Evolutionary conservation across 306 rosid species (phyloP).

Genomic region (Lotus japonicus): DNA sequence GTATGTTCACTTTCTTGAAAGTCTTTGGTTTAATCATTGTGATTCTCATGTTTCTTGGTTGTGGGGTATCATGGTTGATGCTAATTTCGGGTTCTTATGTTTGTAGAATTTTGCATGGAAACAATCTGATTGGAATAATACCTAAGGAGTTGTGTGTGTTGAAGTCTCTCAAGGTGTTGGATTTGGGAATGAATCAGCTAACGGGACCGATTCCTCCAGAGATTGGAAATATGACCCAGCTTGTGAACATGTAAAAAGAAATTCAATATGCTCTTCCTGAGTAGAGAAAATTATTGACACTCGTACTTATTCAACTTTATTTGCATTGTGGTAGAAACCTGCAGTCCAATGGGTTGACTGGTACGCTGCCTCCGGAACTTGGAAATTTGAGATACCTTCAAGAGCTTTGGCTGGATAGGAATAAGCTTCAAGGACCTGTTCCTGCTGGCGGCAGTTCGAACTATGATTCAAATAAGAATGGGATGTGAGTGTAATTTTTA

Average conservation of each 20-base stretch:
- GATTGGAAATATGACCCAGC: slow-evolving; percentile 56
- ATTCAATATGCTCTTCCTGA: slow-evolving; percentile 13
- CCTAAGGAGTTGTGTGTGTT: slow-evolving; percentile 74
- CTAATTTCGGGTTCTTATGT: slow-evolving; percentile 19
- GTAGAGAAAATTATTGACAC: slow-evolving; percentile 12
- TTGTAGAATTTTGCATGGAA: slow-evolving; percentile 66
- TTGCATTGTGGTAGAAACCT: slow-evolving; percentile 57
- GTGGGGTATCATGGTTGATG: slow-evolving; percentile 13
- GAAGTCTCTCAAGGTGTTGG: slow-evolving; percentile 61
- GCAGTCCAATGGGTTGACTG: slow-evolving; percentile 77
- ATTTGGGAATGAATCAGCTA: slow-evolving; percentile 79
- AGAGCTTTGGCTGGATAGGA: slow-evolving; percentile 83
- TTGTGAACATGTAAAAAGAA: slow-evolving; percentile 58
- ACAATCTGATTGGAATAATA: slow-evolving; percentile 68
- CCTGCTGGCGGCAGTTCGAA: slow-evolving; percentile 44
- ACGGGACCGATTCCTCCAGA: slow-evolving; percentile 83
- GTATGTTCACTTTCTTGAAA: slow-evolving; percentile 40
- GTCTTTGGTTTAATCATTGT: slow-evolving; percentile 5
- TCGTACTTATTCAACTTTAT: slow-evolving; percentile 13
- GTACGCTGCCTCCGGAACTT: slow-evolving; percentile 58
- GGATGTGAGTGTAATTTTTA: slow-evolving; percentile 53
- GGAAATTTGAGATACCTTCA: slow-evolving; percentile 68
- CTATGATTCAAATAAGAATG: slow-evolving; percentile 31
- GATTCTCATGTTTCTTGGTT: background rate
- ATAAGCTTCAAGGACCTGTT: slow-evolving; percentile 75